Conservation (phyloP, 2,329 filamentous ascomycete species). For the Aspergillus ruber region DNA sequence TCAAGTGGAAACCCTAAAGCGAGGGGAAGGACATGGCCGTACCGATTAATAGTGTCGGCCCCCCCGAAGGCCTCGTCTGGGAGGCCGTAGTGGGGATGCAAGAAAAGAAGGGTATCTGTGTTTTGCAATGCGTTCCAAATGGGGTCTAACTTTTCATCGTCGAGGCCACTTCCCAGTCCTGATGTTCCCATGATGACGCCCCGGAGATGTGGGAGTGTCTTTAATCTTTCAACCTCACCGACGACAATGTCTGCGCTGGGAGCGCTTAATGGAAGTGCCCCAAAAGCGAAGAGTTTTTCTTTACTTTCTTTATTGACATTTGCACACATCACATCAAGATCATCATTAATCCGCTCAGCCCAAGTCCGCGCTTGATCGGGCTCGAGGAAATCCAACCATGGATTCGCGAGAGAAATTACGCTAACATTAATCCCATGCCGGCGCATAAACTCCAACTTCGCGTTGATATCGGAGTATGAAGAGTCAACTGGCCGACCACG, state of each 20-base stretch:
- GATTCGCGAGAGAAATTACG: slow-evolving; percentile 84
- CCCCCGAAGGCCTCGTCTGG: slow-evolving; percentile 77
- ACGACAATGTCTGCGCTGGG: slow-evolving; percentile 54
- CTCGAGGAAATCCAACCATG: slow-evolving; percentile 81
- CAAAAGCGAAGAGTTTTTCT: slow-evolving; percentile 74
- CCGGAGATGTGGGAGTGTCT: slow-evolving; percentile 59
- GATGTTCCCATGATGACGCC: slow-evolving; percentile 87
- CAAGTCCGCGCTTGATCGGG: slow-evolving; percentile 55
- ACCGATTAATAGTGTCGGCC: slow-evolving; percentile 59
- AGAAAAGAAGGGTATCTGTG: slow-evolving; percentile 62
- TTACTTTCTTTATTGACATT: slow-evolving; percentile 43
- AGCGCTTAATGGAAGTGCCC: slow-evolving; percentile 69
- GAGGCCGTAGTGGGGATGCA: slow-evolving; percentile 89
- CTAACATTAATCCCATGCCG: slow-evolving; percentile 73
- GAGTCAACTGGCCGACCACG: slow-evolving; percentile 76
- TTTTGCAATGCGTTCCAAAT: slow-evolving; percentile 65
- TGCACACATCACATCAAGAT: slow-evolving; percentile 67
- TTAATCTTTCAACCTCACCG: slow-evolving; percentile 57
- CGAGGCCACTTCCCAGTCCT: slow-evolving; percentile 71
- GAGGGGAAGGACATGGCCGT: slow-evolving; percentile 81
- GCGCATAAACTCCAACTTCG: slow-evolving; percentile 86
- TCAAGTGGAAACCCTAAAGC: slow-evolving; percentile 86
- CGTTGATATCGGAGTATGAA: slow-evolving; percentile 71
- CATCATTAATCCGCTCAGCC: slow-evolving; percentile 66
- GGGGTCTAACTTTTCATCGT: slow-evolving; percentile 66